Base-by-base conservation (phyloP, 805 yeast species). In the Myxozyma melibiosi region DNA sequence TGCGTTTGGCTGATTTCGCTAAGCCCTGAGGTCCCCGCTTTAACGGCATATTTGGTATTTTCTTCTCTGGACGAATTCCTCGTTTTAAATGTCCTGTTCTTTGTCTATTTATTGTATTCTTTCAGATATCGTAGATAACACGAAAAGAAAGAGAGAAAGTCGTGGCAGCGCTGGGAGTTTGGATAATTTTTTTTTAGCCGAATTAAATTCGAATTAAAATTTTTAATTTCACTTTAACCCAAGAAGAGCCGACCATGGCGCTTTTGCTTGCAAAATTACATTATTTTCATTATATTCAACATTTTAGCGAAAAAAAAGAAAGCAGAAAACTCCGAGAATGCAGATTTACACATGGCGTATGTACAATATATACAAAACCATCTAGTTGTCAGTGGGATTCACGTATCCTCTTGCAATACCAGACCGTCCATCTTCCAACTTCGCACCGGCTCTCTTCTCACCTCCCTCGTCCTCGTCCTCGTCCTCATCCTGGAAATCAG, bases 401-500 rank as follows among this genome's bases (percentile, higher is more conserved):
- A 39, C 44, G 66, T 92, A 94, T 1, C 94, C 96, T 64, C 98
- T 78, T 1, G 99, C 99, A 54, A 92, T 82, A 38, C 99, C 99
- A 1, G 81, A 77, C 45, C 85, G 77, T 1, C 99, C 99, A 62
- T 85, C 84, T 68, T 90, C 96, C 0, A 90, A 79, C 0, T 77
- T 70, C 0, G 97, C 96, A 38, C 95, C 97, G 9, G 22, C n/a
- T 22, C 34, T 14, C 5, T 28, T 24, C 6, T 40, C 44, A 11
- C 37, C 58, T 25, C 56, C 56, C 8, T 49, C 66, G 30, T 66
- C 73, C 37, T 73, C 77, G 14, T 70, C 74, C 5, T 71, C 76
- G 1, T 72, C 75, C 7, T 72, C 74, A 1, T 69, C 72, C 8
- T 40, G 58, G 30, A 77, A 90, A 68, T 92, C 97, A 58, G 94